These are phyloP conservation scores for Austropuccinia psidii DNA, from an alignment of 1,284 basidiomycete species.

Conservation along the genomic window DNA sequence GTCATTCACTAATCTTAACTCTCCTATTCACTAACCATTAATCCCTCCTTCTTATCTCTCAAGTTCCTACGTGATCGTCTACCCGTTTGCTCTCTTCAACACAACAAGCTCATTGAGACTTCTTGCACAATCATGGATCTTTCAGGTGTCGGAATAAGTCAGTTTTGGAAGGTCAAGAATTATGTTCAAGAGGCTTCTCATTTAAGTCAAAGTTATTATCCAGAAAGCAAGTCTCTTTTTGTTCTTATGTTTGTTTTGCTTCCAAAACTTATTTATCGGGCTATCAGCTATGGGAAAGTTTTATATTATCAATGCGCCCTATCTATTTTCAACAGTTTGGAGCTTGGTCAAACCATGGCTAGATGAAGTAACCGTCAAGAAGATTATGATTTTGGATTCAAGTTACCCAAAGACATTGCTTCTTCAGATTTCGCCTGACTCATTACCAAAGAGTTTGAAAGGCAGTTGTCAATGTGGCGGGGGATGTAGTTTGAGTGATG, in stretches of 20 bases:
- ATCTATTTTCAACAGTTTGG: slow-evolving; percentile 86
- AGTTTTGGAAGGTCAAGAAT: slow-evolving; percentile 86
- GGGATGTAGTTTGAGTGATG: slow-evolving; percentile 81
- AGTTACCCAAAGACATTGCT: slow-evolving; percentile 60
- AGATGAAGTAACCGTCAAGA: slow-evolving; percentile 85
- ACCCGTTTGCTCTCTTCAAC: slow-evolving; percentile 66
- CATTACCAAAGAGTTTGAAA: slow-evolving; percentile 76
- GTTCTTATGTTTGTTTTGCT: background rate
- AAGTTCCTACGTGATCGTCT: slow-evolving; percentile 50
- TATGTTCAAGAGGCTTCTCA: slow-evolving; percentile 72
- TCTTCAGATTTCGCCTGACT: slow-evolving; percentile 71
- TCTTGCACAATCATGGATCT: slow-evolving; percentile 97
- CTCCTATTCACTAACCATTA: background rate
- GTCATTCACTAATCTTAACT: slow-evolving; percentile 54
- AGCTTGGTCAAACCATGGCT: slow-evolving; percentile 83
- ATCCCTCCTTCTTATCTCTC: background rate
- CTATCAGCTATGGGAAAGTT: slow-evolving; percentile 83
- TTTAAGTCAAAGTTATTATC: slow-evolving; percentile 78
- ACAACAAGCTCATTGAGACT: slow-evolving; percentile 87
- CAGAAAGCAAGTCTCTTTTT: slow-evolving; percentile 39
- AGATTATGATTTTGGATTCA: slow-evolving; percentile 74
- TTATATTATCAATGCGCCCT: slow-evolving; percentile 72
- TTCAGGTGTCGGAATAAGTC: slow-evolving; percentile 66
- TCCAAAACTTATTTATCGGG: background rate
- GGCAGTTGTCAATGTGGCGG: slow-evolving; percentile 69